These are phyloP conservation scores for Sugiyamaella xylanicola DNA, from an alignment of 1,139 yeast genomes.

Conservation along the genomic window DNA sequence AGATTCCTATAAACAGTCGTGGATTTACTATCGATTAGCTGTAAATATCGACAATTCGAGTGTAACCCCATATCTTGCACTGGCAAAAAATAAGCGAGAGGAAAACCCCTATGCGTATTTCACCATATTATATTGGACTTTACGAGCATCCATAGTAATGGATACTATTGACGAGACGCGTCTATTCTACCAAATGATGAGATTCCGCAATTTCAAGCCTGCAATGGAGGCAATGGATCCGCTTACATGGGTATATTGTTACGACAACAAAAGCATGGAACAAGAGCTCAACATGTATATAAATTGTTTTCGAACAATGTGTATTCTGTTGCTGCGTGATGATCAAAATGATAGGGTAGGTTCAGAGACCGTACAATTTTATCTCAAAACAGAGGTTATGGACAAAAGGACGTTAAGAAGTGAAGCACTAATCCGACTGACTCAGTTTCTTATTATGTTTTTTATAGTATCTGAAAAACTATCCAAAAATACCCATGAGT, in stretches of 20 bases:
- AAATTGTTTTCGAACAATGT: neutral
- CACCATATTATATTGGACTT: neutral
- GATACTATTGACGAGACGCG: neutral
- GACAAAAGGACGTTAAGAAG: neutral
- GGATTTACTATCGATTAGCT: constrained; percentile 31
- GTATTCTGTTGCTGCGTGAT: neutral
- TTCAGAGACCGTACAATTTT: neutral
- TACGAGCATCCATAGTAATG: neutral
- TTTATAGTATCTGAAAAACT: neutral
- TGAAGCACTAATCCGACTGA: neutral
- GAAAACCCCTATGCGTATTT: neutral
- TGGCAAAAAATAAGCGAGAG: constrained; percentile 11
- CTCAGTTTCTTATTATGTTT: constrained; percentile 5
- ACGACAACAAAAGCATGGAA: neutral
- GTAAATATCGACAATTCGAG: constrained; percentile 14
- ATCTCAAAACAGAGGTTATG: neutral
- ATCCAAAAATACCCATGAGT: neutral
- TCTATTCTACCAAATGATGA: neutral
- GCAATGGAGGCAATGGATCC: neutral
- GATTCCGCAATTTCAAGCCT: neutral
- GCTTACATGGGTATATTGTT: neutral
- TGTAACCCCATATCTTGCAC: constrained; percentile 23
- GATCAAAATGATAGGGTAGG: neutral
- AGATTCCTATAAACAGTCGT: constrained; percentile 26
- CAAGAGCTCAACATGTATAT: neutral